Conservation (phyloP, 2,329 filamentous ascomycete species). For the Talaromyces albobiverticillius region DNA sequence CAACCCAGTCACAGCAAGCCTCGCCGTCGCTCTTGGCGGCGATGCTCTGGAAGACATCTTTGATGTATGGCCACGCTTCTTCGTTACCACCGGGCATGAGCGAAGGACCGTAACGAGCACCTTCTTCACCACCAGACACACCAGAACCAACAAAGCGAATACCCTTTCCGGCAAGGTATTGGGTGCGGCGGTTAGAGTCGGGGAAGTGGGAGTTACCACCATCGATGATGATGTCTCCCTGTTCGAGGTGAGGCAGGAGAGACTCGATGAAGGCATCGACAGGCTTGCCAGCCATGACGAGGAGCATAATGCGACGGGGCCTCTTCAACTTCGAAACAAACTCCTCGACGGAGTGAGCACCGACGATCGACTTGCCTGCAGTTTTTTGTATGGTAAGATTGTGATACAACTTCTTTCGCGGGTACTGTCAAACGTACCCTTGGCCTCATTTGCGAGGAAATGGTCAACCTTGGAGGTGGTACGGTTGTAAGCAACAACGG, state of each 20-base stretch:
- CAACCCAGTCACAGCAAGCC: slow-evolving; percentile 99
- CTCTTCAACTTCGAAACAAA: slow-evolving; percentile 96
- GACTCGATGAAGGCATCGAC: slow-evolving; percentile 99
- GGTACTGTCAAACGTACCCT: slow-evolving; percentile 53
- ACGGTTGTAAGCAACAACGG: slow-evolving; percentile 97
- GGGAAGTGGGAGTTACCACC: slow-evolving; percentile 99
- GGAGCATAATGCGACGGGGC: slow-evolving; percentile 94
- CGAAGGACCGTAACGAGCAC: slow-evolving; percentile 93
- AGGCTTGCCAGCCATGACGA: slow-evolving; percentile 96
- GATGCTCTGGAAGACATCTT: slow-evolving; percentile 98
- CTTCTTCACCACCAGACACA: slow-evolving; percentile 99
- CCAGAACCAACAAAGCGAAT: slow-evolving; percentile 94
- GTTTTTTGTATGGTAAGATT: not conserved
- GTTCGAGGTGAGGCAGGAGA: slow-evolving; percentile 76
- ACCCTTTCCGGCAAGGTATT: slow-evolving; percentile 81
- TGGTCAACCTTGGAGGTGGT: slow-evolving; percentile 97
- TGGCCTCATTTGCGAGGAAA: slow-evolving; percentile 87
- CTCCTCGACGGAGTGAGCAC: slow-evolving; percentile 90
- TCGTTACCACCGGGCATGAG: slow-evolving; percentile 99
- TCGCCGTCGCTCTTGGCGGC: slow-evolving; percentile 96
- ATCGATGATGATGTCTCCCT: slow-evolving; percentile 95
- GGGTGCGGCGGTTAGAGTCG: slow-evolving; percentile 94
- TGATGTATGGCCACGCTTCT: slow-evolving; percentile 96
- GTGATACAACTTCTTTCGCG: not conserved
- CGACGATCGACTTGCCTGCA: slow-evolving; percentile 83